Base-by-base conservation (phyloP, 2,329 filamentous ascomycete genomes). In the Thelonectria blattea region DNA sequence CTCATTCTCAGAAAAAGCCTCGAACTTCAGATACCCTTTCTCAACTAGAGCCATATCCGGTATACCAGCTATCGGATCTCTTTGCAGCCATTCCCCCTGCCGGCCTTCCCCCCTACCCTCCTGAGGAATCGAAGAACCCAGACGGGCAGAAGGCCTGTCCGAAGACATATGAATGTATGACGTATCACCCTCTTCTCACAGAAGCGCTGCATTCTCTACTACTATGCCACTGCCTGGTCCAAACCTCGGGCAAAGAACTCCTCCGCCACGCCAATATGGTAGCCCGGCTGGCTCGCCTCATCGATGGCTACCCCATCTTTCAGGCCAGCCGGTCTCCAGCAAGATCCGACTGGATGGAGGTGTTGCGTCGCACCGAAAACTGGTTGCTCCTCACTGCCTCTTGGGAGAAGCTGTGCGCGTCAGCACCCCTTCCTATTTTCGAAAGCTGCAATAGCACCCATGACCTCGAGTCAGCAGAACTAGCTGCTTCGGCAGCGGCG, bases 261-360 rank as follows among this genome's bases (percentile, higher is more conserved):
- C 85, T 88, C 51, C 90, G 91, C 37, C 91, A 95, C 72, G 91
- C 91, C 0, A 84, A 92, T 78, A 95, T 93, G 84, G 91, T 90
- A 5, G 90, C 91, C 15, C 87, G 91, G 5, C 81, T 95, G 2
- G 83, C 86, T 5, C 85, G 91, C 18, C 82, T 95, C 22, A 88
- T 86, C 50, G 90, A 95, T 68, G 91, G 91, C 4, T 93, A 92
- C 68, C 92, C 92, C 0, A 85, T 94, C 50, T 94, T 96, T 71
- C 87, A 93, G 64, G 83, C 88, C 0, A 87, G 88, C 22, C 83
- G 89, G 51, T 90, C 86, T 3, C 88, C 90, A 1, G 88, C 90
- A 2, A 87, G 91, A 52, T 85, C 88, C 3, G 92, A 96, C 75
- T 96, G 91, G 91, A 86, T 89, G 49, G 90, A 94, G 74, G 81